Evolutionary conservation across 306 rosid genomes (phyloP).

Genomic region (Mimosa pudica): DNA sequence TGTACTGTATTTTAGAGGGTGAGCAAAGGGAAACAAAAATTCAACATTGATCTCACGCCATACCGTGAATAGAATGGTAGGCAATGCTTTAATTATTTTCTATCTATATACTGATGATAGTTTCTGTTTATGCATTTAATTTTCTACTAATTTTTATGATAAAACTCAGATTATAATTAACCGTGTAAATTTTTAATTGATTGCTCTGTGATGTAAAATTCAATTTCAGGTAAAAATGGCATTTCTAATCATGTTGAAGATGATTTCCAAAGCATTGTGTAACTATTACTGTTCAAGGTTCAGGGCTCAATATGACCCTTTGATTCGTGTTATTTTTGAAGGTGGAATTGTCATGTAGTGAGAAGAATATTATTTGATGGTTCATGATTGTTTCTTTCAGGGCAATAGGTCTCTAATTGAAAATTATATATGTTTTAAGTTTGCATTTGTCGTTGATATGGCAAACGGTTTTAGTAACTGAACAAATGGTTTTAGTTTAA

Average conservation of each 20-base stretch:
- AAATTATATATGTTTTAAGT: neutral
- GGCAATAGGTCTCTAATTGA: too few relatives aligned
- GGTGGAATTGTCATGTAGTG: neutral
- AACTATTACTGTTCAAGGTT: neutral
- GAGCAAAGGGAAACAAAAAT: slow-evolving; percentile 82
- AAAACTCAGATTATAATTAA: neutral
- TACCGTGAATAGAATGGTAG: slow-evolving; percentile 62
- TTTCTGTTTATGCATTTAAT: slow-evolving; percentile 15
- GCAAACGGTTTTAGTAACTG: neutral
- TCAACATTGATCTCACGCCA: slow-evolving; percentile 86
- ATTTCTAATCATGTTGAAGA: slow-evolving; percentile 17
- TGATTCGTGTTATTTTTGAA: slow-evolving; percentile 10
- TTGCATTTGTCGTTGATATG: neutral
- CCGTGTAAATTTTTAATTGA: neutral
- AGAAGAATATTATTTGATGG: slow-evolving; percentile 10
- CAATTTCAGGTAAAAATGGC: slow-evolving; percentile 36
- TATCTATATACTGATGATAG: neutral
- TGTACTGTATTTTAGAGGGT: slow-evolving; percentile 57
- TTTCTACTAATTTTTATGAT: neutral
- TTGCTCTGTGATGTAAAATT: neutral
- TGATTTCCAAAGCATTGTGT: neutral
- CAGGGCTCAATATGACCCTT: slow-evolving; percentile 18
- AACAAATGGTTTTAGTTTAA: neutral
- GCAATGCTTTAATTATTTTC: slow-evolving; percentile 17
- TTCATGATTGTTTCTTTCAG: slow-evolving; percentile 15